phyloP scores from a whole-genome alignment of 352 stramenopile genomes.

The Thalassiosira hispida region DNA sequence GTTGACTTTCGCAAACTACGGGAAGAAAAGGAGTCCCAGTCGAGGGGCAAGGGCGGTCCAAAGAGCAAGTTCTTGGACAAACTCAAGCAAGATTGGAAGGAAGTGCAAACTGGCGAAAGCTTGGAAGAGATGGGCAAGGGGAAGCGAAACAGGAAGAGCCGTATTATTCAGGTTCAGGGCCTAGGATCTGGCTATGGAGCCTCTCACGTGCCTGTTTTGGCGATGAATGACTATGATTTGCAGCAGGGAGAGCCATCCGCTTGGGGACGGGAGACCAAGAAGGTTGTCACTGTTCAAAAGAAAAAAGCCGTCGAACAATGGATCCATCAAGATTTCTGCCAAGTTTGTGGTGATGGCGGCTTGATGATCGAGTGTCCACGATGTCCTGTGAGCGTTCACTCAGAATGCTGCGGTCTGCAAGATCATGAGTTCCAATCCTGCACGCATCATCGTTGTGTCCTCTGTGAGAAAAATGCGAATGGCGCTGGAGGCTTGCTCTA shows the following conservation, averaged over 20 bases:
- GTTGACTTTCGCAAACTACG: conserved; percentile 88
- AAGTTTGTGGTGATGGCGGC: conserved; percentile 70
- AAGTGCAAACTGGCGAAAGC: conserved; percentile 20
- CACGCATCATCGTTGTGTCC: conserved; percentile 80
- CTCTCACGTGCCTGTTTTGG: conserved; percentile 61
- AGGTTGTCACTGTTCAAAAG: conserved; percentile 22
- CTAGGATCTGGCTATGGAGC: conserved; percentile 57
- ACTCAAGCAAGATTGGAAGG: conserved; percentile 47
- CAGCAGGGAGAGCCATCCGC: conserved; percentile 66
- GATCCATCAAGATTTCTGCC: conserved; percentile 62
- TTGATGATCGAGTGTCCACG: conserved; percentile 58
- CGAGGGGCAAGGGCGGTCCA: conserved; percentile 9
- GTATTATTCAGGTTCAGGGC: conserved; percentile 54
- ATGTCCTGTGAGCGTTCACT: conserved; percentile 71
- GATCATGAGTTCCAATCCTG: conserved; percentile 67
- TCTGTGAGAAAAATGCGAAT: conserved; percentile 64
- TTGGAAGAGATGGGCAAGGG: conserved; percentile 46
- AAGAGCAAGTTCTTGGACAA: conserved; percentile 42
- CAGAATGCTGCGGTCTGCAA: conserved; percentile 54
- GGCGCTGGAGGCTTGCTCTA: conserved; percentile 84
- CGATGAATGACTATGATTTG: conserved; percentile 74
- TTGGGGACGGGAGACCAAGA: conserved; percentile 53
- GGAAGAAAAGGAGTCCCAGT: conserved; percentile 82
- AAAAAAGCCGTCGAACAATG: conserved; percentile 40
- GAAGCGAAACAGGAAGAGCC: conserved; percentile 60